phyloP scores from a whole-genome alignment of 768 basidiomycete species.

The Myochromella boudieri region DNA sequence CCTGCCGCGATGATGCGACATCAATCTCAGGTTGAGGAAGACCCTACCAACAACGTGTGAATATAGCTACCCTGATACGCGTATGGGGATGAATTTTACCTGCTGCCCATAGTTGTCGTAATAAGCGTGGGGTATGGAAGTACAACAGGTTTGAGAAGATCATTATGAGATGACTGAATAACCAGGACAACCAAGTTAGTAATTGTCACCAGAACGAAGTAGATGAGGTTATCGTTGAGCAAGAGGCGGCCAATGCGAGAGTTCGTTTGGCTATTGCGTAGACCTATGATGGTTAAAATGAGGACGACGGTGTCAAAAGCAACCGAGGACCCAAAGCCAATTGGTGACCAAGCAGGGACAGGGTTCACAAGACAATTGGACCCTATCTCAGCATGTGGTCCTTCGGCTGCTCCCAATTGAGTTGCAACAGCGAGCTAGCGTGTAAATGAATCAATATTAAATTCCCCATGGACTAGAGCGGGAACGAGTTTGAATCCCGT shows the following conservation, averaged over 20 bases:
- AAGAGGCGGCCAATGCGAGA: background rate
- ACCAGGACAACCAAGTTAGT: background rate
- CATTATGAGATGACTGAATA: background rate
- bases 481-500: too few species aligned
- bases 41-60: background rate
- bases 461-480: background rate
- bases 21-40: background rate
- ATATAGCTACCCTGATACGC: background rate
- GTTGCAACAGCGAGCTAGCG: background rate
- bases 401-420: conserved; percentile 9
- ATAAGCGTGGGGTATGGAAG: background rate
- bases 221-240: background rate
- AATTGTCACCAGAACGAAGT: background rate
- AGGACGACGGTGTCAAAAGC: conserved; percentile 20
- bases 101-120: background rate
- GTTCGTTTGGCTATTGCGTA: background rate
- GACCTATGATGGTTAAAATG: conserved; percentile 9
- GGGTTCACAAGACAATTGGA: conserved; percentile 22
- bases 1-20: too few species aligned
- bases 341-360: conserved; percentile 19
- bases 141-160: background rate
- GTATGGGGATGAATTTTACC: background rate
- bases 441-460: background rate
- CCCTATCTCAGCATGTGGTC: conserved; percentile 19
- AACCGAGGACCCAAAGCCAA: conserved; percentile 20